Evolutionary conservation across 805 yeast genomes (phyloP).

Genomic region (Brettanomyces sp.): DNA sequence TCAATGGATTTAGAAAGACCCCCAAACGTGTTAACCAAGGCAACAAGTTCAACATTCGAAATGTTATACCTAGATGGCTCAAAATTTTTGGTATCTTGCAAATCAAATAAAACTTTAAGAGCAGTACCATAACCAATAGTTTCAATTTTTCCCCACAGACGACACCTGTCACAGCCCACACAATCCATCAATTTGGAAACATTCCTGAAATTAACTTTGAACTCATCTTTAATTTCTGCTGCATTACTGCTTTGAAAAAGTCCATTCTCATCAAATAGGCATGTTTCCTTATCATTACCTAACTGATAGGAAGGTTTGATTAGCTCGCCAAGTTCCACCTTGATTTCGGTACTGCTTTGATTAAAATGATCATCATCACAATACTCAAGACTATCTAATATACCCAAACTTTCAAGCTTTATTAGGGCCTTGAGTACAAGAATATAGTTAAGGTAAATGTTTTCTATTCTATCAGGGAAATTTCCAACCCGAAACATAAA

Average conservation of each 20-base stretch:
- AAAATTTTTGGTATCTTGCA: slow-evolving; percentile 35
- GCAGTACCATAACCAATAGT: slow-evolving; percentile 98
- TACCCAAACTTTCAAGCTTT: slow-evolving; percentile 33
- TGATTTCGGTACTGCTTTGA: slow-evolving; percentile 18
- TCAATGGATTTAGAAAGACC: slow-evolving; percentile 78
- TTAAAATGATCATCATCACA: slow-evolving; percentile 21
- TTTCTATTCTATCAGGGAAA: slow-evolving; percentile 79
- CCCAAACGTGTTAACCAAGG: slow-evolving; percentile 86
- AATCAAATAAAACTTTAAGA: slow-evolving; percentile 77
- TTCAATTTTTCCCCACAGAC: slow-evolving; percentile 97
- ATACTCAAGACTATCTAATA: slow-evolving; percentile 19
- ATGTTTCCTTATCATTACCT: slow-evolving; percentile 13
- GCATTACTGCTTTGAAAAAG: slow-evolving; percentile 37
- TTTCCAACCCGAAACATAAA: slow-evolving; percentile 88
- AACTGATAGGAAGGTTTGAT: slow-evolving; percentile 20
- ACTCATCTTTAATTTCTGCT: slow-evolving; percentile 69
- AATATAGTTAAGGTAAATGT: slow-evolving; percentile 88
- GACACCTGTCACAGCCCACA: slow-evolving; percentile 95
- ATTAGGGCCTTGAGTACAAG: slow-evolving; percentile 73
- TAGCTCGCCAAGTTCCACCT: slow-evolving; percentile 24
- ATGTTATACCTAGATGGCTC: slow-evolving; percentile 29
- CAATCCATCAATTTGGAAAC: slow-evolving; percentile 95
- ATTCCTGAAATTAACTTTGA: slow-evolving; percentile 76
- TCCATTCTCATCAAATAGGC: slow-evolving; percentile 35
- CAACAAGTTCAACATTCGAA: slow-evolving; percentile 72